Percentiles rank a stretch among this genome's conserved stretches.
Conservation (phyloP, 306 rosid genomes). For the Gastrolobium bilobum region DNA sequence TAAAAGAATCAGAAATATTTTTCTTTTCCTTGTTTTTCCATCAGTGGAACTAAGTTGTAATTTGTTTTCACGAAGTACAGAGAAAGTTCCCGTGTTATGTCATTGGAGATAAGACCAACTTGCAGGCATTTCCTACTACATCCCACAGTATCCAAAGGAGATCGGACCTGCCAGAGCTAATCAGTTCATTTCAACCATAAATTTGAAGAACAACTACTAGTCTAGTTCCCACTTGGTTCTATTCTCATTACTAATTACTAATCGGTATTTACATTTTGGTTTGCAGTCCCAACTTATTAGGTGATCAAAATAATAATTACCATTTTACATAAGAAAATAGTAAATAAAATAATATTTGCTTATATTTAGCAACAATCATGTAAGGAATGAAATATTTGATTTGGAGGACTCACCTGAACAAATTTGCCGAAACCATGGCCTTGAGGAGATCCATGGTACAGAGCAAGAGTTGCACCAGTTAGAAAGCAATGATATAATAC, state of each 20-base stretch:
- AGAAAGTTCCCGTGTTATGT: background rate
- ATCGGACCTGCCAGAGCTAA: constrained; percentile 1
- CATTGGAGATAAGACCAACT: background rate
- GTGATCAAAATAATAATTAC: background rate
- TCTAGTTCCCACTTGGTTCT: constrained; percentile 1
- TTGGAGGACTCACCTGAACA: constrained; percentile 72
- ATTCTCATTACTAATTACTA: constrained; percentile 11
- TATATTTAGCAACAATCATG: background rate
- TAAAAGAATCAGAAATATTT: background rate
- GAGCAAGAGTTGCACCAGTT: constrained; percentile 86
- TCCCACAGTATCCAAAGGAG: background rate
- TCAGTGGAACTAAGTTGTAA: background rate
- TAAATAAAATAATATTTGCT: background rate
- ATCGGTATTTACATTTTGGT: background rate
- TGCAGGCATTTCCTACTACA: background rate
- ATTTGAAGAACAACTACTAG: constrained; percentile 2
- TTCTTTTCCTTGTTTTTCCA: background rate
- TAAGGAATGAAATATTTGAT: constrained; percentile 23
- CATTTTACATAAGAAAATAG: background rate
- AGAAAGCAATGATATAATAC: constrained; percentile 75
- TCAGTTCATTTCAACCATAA: background rate
- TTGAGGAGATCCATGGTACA: constrained; percentile 95
- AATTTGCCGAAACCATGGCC: constrained; percentile 85
- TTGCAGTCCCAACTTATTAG: constrained; percentile 9
- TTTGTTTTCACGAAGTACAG: background rate